Percentiles rank a stretch among this genome's conserved stretches.
These are phyloP conservation scores for Platanthera zijinensis DNA, from an alignment of 106 monocot species.

Conservation along the genomic window DNA sequence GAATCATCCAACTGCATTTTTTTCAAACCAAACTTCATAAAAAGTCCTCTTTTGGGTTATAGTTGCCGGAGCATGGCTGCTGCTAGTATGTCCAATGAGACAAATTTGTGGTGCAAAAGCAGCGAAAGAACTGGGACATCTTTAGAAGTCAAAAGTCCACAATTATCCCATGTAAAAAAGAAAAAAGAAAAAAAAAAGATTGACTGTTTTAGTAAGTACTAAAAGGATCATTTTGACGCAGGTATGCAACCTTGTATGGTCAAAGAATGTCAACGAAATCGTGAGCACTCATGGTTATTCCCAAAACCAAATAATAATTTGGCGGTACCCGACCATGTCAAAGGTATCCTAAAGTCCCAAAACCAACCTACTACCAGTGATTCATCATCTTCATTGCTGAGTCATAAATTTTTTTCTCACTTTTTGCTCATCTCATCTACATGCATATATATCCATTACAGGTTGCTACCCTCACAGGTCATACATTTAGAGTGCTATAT, in stretches of 20 bases:
- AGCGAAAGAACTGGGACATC: no score
- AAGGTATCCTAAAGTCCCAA: conserved; percentile 44
- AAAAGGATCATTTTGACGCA: conserved; percentile 8
- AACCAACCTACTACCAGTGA: neutral
- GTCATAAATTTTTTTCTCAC: neutral
- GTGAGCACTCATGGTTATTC: conserved; percentile 99
- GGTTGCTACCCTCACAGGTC: conserved; percentile 93
- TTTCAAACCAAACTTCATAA: no score
- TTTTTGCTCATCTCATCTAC: neutral
- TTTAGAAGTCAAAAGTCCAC: no score
- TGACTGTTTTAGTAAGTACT: neutral
- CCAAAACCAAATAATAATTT: conserved; percentile 95
- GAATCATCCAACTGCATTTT: no score
- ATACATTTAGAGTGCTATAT: conserved; percentile 85
- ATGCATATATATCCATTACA: conserved; percentile 13
- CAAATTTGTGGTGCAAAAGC: no score
- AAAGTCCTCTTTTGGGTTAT: no score
- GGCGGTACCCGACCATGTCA: conserved; percentile 88
- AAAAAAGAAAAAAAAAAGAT: neutral
- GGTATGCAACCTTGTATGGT: conserved; percentile 98
- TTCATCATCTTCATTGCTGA: neutral
- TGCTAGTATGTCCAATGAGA: no score
- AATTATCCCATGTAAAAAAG: no score
- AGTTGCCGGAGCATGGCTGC: no score
- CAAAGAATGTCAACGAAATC: conserved; percentile 95